phyloP scores from a whole-genome alignment of 1,284 basidiomycete species.

The Pterulicium gracile region DNA sequence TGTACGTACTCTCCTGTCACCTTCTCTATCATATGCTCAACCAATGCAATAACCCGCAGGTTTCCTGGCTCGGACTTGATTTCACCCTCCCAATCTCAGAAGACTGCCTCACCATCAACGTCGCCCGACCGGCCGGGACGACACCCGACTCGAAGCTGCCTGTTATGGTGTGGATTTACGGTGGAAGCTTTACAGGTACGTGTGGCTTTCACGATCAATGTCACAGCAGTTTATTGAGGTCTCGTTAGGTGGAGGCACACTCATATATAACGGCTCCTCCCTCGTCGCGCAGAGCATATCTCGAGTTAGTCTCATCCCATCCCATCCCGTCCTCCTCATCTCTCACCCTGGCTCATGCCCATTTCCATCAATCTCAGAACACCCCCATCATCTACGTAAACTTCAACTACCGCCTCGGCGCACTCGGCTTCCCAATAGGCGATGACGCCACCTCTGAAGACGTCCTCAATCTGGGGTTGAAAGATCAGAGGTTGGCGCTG shows the following conservation, averaged over 20 bases:
- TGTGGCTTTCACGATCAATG: background rate
- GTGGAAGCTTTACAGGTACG: slow-evolving; percentile 12
- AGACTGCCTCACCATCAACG: slow-evolving; percentile 37
- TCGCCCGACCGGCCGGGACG: slow-evolving; percentile 28
- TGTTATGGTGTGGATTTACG: slow-evolving; percentile 25
- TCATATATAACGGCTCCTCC: slow-evolving; percentile 26
- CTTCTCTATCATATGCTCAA: background rate
- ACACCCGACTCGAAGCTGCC: slow-evolving; percentile 19
- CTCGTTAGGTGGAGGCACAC: slow-evolving; percentile 25
- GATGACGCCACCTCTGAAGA: slow-evolving; percentile 26
- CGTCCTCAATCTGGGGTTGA: slow-evolving; percentile 32
- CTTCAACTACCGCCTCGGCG: slow-evolving; percentile 43
- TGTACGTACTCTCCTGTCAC: background rate
- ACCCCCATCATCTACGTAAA: slow-evolving; percentile 47
- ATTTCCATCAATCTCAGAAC: slow-evolving; percentile 14
- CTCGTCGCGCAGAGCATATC: slow-evolving; percentile 33
- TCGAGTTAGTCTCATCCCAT: slow-evolving; percentile 21
- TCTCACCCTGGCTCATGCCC: background rate
- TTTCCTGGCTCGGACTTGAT: background rate
- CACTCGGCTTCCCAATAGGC: slow-evolving; percentile 41
- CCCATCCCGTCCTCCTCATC: background rate
- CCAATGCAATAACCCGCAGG: background rate
- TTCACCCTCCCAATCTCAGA: slow-evolving; percentile 19
- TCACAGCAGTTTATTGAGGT: slow-evolving; percentile 12
- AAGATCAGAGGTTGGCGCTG: slow-evolving; percentile 32